phyloP scores from a whole-genome alignment of 192 early-diverging fungal genomes.

The Neocallimastix lanati region DNA sequence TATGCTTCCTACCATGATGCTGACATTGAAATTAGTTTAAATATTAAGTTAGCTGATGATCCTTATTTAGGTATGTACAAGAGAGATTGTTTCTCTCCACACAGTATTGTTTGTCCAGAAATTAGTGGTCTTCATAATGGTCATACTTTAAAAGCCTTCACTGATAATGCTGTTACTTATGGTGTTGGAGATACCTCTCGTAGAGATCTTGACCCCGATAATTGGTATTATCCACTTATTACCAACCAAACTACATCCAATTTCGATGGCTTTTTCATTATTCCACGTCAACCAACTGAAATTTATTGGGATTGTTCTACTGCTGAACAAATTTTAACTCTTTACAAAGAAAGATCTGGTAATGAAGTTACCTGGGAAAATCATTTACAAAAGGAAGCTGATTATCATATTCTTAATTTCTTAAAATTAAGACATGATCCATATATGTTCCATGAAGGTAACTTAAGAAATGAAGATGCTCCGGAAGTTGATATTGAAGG shows the following conservation, averaged over 20 bases:
- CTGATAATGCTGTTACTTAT: background rate
- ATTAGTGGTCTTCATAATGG: no score
- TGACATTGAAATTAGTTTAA: background rate
- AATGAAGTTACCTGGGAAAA: background rate
- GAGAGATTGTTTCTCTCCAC: background rate
- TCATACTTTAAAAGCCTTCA: background rate
- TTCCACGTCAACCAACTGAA: background rate
- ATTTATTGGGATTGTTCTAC: background rate
- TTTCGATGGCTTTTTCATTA: background rate
- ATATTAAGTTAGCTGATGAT: background rate
- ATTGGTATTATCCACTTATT: background rate
- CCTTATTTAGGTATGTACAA: background rate
- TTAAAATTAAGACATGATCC: no score
- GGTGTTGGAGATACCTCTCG: background rate
- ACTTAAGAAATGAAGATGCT: no score
- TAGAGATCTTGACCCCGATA: background rate
- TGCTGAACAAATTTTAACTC: background rate
- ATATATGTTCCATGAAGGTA: no score
- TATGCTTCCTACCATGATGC: background rate
- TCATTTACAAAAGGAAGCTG: no score
- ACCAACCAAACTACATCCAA: background rate
- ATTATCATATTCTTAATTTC: background rate
- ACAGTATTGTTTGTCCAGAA: no score
- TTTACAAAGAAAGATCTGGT: no score
- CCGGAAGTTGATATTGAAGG: no score